phyloP scores from a whole-genome alignment of 768 basidiomycete species.

The Boletellus emodensis region DNA sequence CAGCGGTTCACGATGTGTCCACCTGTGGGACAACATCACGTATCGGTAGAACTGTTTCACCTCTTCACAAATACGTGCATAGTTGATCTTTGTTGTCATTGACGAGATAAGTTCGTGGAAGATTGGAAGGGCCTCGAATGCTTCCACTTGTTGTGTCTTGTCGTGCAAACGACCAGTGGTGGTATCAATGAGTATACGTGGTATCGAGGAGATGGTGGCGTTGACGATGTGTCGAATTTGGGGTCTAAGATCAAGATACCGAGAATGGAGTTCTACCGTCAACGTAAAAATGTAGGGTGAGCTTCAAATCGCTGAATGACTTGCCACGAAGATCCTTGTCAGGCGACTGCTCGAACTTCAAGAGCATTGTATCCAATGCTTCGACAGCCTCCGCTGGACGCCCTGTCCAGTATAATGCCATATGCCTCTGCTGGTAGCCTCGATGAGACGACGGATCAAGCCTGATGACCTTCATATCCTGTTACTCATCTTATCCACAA shows the following conservation, averaged over 20 bases:
- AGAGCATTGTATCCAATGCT: background rate
- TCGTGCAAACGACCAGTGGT: background rate
- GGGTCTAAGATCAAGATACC: background rate
- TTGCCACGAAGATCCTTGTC: background rate
- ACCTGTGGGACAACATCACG: constrained; percentile 1
- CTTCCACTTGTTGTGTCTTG: background rate
- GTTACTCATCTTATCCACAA: background rate
- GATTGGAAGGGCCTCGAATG: background rate
- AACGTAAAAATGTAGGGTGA: no score
- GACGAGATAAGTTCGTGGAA: background rate
- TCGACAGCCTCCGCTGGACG: background rate
- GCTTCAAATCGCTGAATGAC: no score
- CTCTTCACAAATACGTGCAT: background rate
- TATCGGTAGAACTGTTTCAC: constrained; percentile 2
- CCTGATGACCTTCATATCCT: background rate
- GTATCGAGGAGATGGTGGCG: background rate
- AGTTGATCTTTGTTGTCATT: background rate
- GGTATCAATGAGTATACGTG: constrained; percentile 2
- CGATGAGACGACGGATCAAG: background rate
- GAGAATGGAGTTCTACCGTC: background rate
- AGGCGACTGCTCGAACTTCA: background rate
- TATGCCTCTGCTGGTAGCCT: constrained; percentile 7
- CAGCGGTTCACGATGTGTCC: background rate
- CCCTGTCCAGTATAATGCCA: background rate
- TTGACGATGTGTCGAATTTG: background rate